Base-by-base conservation (phyloP, 1,284 basidiomycete species). In the Ustilago lituana region DNA sequence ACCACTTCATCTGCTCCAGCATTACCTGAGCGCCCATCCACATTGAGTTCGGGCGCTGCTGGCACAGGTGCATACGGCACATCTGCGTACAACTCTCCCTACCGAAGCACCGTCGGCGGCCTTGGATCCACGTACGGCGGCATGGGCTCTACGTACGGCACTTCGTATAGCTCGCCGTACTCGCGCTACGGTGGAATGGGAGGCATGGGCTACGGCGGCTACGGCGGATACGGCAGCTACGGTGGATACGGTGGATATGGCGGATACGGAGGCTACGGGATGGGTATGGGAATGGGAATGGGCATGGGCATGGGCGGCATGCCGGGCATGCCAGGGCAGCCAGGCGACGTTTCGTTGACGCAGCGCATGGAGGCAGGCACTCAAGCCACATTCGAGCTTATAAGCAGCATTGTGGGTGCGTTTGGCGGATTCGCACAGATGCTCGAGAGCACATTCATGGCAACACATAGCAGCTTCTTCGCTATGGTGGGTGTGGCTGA, bases 401-500 rank as follows among this genome's bases (percentile, higher is more conserved):
- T 99, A 41, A 93, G 96, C 77, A 91, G 90, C 31, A 91, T 98
- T 79, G 95, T 98, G 38, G 92, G 94, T 69, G 96, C 95, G 2
- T 97, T 98, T 83, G 89, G 90, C 0, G 94, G 94, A 12, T 90
- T 99, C 62, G 91, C 96, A 0, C 96, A 98, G 83, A 95, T 99
- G 89, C 89, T 99, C 74, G 95, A 98, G 83, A 91, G 89, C 37
- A 98, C 96, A 4, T 98, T 97, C 84, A 93, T 98, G 91, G 96
- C 96, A 4, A 99, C 96, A 0, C 96, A 99, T 84, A 94, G 92
- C 4, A 91, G 89, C 38, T 98, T 99, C 85, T 98, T 98, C 82
- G 95, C 95, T 61, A 97, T 99, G 91, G 93, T 98, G 53, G 93
- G 94, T 63, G 94, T 98, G 24, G 88, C 94, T 35, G 95, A 99